These are phyloP conservation scores for Leccinum rimulosum DNA, from an alignment of 768 basidiomycete species.

Conservation along the genomic window DNA sequence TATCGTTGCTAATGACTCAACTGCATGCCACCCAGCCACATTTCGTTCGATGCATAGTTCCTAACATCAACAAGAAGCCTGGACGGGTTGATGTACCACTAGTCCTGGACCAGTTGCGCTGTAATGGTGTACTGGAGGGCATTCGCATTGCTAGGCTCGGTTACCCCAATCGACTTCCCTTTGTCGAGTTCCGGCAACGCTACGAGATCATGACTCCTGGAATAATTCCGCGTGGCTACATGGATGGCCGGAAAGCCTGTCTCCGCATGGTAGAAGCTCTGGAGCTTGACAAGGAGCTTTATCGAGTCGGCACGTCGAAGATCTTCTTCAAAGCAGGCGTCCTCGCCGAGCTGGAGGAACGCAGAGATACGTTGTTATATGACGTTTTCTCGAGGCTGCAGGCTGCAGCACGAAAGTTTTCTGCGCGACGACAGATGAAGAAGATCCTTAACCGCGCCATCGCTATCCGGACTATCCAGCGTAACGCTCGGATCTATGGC, in stretches of 20 bases:
- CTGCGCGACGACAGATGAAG: slow-evolving; percentile 85
- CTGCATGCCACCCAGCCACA: slow-evolving; percentile 94
- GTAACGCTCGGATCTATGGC: slow-evolving; percentile 89
- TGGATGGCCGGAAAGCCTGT: slow-evolving; percentile 96
- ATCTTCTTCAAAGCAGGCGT: slow-evolving; percentile 99
- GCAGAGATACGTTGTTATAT: slow-evolving; percentile 81
- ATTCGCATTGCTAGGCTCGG: slow-evolving; percentile 97
- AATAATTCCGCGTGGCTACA: slow-evolving; percentile 90
- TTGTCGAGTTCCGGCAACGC: slow-evolving; percentile 95
- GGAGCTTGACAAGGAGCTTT: slow-evolving; percentile 80
- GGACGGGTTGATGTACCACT: slow-evolving; percentile 90
- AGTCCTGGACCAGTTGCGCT: slow-evolving; percentile 92
- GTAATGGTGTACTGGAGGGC: slow-evolving; percentile 98
- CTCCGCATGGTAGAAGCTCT: slow-evolving; percentile 86
- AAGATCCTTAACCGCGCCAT: slow-evolving; percentile 92
- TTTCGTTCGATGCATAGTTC: slow-evolving; percentile 97
- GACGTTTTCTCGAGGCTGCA: slow-evolving; percentile 89
- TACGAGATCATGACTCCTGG: slow-evolving; percentile 96
- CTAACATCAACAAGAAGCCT: slow-evolving; percentile 88
- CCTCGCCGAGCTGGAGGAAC: slow-evolving; percentile 92
- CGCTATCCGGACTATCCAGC: slow-evolving; percentile 89
- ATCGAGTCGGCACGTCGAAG: slow-evolving; percentile 93
- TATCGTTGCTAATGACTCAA: slow-evolving; percentile 87
- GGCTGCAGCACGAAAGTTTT: slow-evolving; percentile 81
- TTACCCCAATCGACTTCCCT: slow-evolving; percentile 95